Evolutionary conservation across 345 rosid genomes (phyloP).

Genomic region (Pistacia vera): DNA sequence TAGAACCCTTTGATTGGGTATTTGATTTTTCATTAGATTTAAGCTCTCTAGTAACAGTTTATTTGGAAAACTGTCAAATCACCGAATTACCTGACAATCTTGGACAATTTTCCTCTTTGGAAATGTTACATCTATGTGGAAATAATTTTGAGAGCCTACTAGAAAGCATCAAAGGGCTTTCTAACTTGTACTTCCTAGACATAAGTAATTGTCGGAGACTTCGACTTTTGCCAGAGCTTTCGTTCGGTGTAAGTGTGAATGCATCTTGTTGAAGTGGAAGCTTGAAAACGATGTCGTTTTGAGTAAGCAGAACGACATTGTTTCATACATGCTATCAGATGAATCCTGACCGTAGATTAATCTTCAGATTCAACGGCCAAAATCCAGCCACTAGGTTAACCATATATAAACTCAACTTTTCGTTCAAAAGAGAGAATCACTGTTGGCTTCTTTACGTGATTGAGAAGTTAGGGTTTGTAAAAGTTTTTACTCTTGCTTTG

Average conservation of each 20-base stretch:
- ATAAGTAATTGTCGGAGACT: neutral
- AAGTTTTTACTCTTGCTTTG: too few species aligned
- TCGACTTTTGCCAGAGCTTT: neutral
- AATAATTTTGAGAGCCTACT: neutral
- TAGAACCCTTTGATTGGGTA: neutral
- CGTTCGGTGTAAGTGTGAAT: neutral
- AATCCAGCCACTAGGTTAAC: too few species aligned
- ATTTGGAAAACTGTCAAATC: neutral
- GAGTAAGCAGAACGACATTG: too few species aligned
- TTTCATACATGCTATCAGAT: too few species aligned
- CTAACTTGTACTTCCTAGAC: neutral
- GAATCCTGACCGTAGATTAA: too few species aligned
- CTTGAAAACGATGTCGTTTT: too few species aligned
- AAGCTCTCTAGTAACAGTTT: rapidly evolving
- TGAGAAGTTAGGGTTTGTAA: too few species aligned
- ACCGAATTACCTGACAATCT: neutral
- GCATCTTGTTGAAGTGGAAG: too few species aligned
- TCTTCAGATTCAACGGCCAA: too few species aligned
- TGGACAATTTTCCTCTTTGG: neutral
- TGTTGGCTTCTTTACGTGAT: too few species aligned
- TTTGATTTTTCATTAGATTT: neutral
- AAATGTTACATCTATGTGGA: neutral
- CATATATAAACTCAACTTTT: too few species aligned
- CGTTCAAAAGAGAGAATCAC: too few species aligned
- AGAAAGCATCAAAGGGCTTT: neutral